Percentiles rank a stretch among this genome's conserved stretches.
phyloP scores from a whole-genome alignment of 2,329 filamentous ascomycete species.

The Diaporthe ilicicola region DNA sequence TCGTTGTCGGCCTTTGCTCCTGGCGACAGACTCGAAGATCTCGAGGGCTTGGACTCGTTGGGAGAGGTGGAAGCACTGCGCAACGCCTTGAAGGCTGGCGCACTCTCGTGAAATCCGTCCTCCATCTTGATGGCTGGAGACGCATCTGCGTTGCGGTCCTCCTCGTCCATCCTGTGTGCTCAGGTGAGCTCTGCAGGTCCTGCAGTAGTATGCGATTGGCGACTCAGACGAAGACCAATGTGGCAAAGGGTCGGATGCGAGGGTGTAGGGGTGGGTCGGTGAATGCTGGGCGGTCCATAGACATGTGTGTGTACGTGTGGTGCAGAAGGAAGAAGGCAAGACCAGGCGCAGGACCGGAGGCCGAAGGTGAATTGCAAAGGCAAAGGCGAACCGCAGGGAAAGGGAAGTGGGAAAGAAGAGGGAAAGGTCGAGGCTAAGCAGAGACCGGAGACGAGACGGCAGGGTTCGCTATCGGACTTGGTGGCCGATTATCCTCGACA shows the following conservation, averaged over 20 bases:
- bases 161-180: constrained; percentile 39
- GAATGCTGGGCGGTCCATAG: constrained; percentile 29
- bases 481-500: constrained; percentile 32
- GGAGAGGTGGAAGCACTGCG: constrained; percentile 49
- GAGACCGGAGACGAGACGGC: constrained; percentile 26
- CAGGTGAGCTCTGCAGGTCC: background rate
- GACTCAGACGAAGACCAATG: background rate
- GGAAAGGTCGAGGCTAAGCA: constrained; percentile 25
- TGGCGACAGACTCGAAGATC: constrained; percentile 55
- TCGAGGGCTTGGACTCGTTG: constrained; percentile 50
- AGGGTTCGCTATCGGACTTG: constrained; percentile 34
- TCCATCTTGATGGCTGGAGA: constrained; percentile 50
- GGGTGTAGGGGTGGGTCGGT: background rate
- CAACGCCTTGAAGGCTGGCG: constrained; percentile 48
- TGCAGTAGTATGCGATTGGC: background rate
- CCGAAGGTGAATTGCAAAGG: constrained; percentile 11
- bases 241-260: constrained; percentile 19
- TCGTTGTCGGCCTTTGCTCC: constrained; percentile 57
- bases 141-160: constrained; percentile 38
- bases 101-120: constrained; percentile 47
- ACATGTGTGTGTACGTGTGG: constrained; percentile 5
- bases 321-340: background rate
- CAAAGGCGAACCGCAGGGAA: background rate
- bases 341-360: constrained; percentile 4
- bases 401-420: background rate